Base-by-base conservation (phyloP, 352 stramenopile species). In the Saprolegnia parasitica region DNA sequence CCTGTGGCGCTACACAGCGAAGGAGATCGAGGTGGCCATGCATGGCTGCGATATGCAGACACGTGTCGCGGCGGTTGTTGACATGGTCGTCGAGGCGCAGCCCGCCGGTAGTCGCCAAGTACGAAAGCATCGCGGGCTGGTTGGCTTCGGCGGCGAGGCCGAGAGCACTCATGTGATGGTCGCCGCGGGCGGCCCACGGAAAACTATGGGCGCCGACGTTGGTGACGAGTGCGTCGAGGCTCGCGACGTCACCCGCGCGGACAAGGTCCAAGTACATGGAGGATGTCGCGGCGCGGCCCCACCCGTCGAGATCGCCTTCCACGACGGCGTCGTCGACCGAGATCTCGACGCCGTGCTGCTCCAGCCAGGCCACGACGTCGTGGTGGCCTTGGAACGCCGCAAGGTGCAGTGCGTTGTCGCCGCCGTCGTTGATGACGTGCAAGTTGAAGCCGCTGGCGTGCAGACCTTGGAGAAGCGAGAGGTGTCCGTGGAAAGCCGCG, bases 371-470 rank as follows among this genome's bases (percentile, higher is more conserved):
- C 8, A 67, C 58, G 40, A 67, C 58, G 6, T 37, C 37, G 20
- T 20, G 11, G 40, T 67, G 58, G 11, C 58, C 58, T 56, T 67
- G 58, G 45, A 67, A 67, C 16, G 58, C 58, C 5, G 58, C 58
- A 20, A 67, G 42, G 26, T 67, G 58, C 18, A 67, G 58, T 6
- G 58, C 58, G n/a, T 67, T 67, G 58, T 67, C 58, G 5, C 58
- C 58, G 16, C 50, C 37, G 13, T 15, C 5, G 35, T 67, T 67
- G 1, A 67, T 40, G n/a, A 39, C 24, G 24, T 67, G 37, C 45
- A 56, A 39, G 26, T 67, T 42, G 50, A 67, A 67, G 23, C 40
- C 58, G 18, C 6, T 9, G 21, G 58, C 58, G 32, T 56, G 42
- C 6, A 67, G 45, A 9, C 18, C 58, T 35, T 67, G 58, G 11